A percentile compares a stretch with the other conserved stretches of the same genome.
Conservation (phyloP, 2,329 filamentous ascomycete genomes). For the Rhynchosporium agropyri region DNA sequence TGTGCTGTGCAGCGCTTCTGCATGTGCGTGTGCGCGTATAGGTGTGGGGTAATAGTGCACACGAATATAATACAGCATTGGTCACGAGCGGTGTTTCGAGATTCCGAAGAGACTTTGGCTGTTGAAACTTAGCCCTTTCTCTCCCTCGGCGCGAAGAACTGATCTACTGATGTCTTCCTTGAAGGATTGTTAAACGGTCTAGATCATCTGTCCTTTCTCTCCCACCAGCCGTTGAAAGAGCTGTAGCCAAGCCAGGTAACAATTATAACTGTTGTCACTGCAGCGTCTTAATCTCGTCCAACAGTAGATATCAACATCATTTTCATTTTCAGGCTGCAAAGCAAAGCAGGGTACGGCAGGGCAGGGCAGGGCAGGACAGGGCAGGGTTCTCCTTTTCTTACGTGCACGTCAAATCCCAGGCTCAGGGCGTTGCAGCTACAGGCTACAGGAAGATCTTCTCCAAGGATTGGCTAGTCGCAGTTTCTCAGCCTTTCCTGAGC, state of each 20-base stretch:
- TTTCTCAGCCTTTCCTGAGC: constrained; percentile 3
- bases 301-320: not conserved
- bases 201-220: not conserved
- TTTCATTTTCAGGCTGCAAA: not conserved
- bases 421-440: constrained; percentile 9
- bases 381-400: constrained; percentile 17
- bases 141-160: not conserved
- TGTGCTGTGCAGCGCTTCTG: not conserved
- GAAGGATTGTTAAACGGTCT: too few species aligned
- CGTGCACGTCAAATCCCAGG: constrained; percentile 14
- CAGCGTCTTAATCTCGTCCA: too few species aligned
- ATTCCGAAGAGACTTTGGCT: constrained; percentile 7
- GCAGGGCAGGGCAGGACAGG: not conserved
- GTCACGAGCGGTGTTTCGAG: constrained; percentile 27
- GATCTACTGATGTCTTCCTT: too few species aligned
- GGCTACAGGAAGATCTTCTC: not conserved
- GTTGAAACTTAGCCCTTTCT: not conserved
- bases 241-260: too few species aligned
- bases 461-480: constrained; percentile 1
- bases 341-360: too few species aligned
- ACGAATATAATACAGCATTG: constrained; percentile 1
- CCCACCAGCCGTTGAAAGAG: not conserved
- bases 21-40: not conserved
- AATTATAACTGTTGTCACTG: too few species aligned
- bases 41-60: not conserved